Conservation (phyloP, 1,139 yeast species). For the Lodderomyces margitis region DNA sequence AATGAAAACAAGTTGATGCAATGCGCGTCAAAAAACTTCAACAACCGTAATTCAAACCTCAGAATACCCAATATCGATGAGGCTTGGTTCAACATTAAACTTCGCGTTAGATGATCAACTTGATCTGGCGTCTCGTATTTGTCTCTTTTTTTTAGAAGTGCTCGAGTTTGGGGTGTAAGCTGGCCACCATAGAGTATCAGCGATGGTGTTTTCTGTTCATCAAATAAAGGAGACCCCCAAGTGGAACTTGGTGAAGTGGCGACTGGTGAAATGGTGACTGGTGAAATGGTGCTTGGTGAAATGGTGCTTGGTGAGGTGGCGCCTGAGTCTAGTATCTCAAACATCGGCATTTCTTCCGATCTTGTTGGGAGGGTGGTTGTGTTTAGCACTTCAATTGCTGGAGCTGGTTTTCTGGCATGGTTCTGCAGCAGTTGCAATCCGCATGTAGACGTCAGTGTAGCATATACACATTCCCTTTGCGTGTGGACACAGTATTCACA, state of each 20-base stretch:
- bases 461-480: conserved; percentile 28
- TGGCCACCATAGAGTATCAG: not conserved
- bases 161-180: not conserved
- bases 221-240: not conserved
- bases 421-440: not conserved
- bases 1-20: conserved; percentile 24
- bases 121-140: not conserved
- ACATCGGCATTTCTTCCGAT: not conserved
- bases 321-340: not conserved
- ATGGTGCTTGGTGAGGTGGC: not conserved
- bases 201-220: not conserved
- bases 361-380: not conserved
- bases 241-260: not conserved
- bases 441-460: conserved; percentile 10
- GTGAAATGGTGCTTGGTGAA: not conserved
- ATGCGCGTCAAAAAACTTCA: conserved; percentile 28
- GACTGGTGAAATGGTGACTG: not conserved
- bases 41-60: conserved; percentile 29
- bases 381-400: not conserved
- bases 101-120: conserved; percentile 8
- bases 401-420: not conserved
- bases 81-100: conserved; percentile 15
- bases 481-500: conserved; percentile 41
- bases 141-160: not conserved
- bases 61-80: conserved; percentile 24